These are phyloP conservation scores for Ceratocystis cacaofunesta DNA, from an alignment of 2,329 filamentous ascomycete species.

Conservation along the genomic window DNA sequence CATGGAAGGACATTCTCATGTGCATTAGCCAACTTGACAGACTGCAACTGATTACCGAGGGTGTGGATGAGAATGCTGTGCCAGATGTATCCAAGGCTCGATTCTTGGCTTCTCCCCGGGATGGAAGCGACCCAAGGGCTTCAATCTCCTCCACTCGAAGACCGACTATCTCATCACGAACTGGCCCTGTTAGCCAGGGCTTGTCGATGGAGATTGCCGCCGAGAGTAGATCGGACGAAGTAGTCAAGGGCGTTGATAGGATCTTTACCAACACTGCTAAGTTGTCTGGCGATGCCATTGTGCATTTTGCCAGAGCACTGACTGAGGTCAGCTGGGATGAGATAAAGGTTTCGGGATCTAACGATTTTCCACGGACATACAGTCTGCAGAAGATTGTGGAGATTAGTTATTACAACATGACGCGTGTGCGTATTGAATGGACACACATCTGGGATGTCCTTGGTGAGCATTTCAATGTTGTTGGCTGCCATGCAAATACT, in stretches of 20 bases:
- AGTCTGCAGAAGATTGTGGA: conserved; percentile 96
- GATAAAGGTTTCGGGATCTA: conserved; percentile 91
- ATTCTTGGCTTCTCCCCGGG: conserved; percentile 46
- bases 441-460: conserved; percentile 93
- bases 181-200: conserved; percentile 35
- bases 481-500: conserved; percentile 92
- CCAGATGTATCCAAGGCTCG: conserved; percentile 82
- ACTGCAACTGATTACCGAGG: conserved; percentile 85
- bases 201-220: conserved; percentile 70
- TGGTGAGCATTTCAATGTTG: conserved; percentile 96
- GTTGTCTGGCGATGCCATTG: conserved; percentile 82
- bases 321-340: conserved; percentile 98
- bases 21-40: conserved; percentile 93
- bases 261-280: conserved; percentile 96
- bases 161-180: conserved; percentile 14
- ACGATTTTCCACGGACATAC: conserved; percentile 90
- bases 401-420: conserved; percentile 99
- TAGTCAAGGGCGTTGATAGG: conserved; percentile 80
- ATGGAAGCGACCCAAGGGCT: conserved; percentile 44
- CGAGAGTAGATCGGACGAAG: conserved; percentile 83
- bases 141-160: conserved; percentile 41
- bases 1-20: conserved; percentile 90
- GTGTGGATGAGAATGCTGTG: conserved; percentile 81
- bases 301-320: conserved; percentile 82
- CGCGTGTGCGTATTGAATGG: conserved; percentile 94